Evolutionary conservation across 495 filamentous ascomycete species (phyloP).

Genomic region (Penicillium salamii): DNA sequence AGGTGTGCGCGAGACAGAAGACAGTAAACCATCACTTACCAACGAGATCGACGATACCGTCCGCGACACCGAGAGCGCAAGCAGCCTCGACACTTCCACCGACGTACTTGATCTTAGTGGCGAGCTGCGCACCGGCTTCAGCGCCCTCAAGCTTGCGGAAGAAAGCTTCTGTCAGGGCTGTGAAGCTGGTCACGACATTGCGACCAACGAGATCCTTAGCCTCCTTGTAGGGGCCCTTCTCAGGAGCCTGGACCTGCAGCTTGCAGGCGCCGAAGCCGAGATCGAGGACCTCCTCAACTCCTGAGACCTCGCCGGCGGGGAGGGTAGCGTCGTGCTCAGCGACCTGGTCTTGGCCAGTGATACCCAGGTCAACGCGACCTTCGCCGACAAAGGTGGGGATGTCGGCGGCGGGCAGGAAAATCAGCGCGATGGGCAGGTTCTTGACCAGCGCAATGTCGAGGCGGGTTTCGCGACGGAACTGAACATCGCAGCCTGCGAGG

Average conservation of each 20-base stretch:
- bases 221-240: slow-evolving; percentile 68
- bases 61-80: slow-evolving; percentile 90
- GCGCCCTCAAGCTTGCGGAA: slow-evolving; percentile 70
- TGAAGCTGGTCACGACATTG: slow-evolving; percentile 94
- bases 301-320: slow-evolving; percentile 53
- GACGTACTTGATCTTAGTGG: slow-evolving; percentile 81
- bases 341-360: slow-evolving; percentile 90
- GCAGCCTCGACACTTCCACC: slow-evolving; percentile 96
- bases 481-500: slow-evolving; percentile 87
- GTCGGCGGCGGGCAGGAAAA: slow-evolving; percentile 96
- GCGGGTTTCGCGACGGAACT: slow-evolving; percentile 88
- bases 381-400: slow-evolving; percentile 97
- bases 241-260: slow-evolving; percentile 92
- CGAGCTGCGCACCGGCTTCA: slow-evolving; percentile 31
- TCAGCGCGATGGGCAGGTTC: slow-evolving; percentile 89
- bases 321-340: slow-evolving; percentile 80
- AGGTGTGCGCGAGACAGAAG: not conserved
- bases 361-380: slow-evolving; percentile 88
- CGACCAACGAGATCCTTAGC: slow-evolving; percentile 83
- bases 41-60: slow-evolving; percentile 96
- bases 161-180: slow-evolving; percentile 72
- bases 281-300: slow-evolving; percentile 80
- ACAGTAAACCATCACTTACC: slow-evolving; percentile 46
- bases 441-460: slow-evolving; percentile 96
- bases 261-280: slow-evolving; percentile 88